Evolutionary conservation across 1,284 basidiomycete genomes (phyloP), one percentile per base, ranked within the genome.

Genomic region (Cutaneotrichosporon dermatis): DNA sequence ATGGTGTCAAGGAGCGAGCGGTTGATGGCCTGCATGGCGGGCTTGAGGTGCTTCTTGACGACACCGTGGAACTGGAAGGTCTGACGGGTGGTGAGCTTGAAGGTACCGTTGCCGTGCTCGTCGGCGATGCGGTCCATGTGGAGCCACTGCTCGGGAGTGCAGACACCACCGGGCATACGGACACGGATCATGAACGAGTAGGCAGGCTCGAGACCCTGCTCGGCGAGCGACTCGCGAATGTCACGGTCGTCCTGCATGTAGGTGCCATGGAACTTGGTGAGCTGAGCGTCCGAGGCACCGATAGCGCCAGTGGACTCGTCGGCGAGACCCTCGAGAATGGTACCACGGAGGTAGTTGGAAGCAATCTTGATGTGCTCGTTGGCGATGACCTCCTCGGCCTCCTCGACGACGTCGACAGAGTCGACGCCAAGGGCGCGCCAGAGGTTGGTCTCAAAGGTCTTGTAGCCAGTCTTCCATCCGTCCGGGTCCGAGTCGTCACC

Each of bases 51-150:
- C 66, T 85, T 84, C 83, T 99, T 99, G 82, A 99, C 73, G 68
- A 99, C 88, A 63, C 95, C 95, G 79, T 99, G 95, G 84, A 97
- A 99, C 81, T 99, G 95, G 87, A 98, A 98, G n/a, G 96, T 99
- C 80, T 94, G 88, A 63, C 95, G 84, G 35, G 96, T 99, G 53
- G 95, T 99, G 69, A 99, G 88, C 83, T 99, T 99, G 82, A 99
- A 89, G 12, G 94, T 94, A 58, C 89, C 86, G 71, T 88, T 91
- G 35, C 92, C 95, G 78, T 95, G 92, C 79, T 94, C 89, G 74
- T 97, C 94, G 59, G 93, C 86, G 66, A 99, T 97, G 67, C 88
- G 86, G 80, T 98, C 92, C 85, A 99, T 91, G 70, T 88, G 85
- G 57, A 95, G 81, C 96, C 96, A 99, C 80, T 99, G 95, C 58